These are phyloP conservation scores for Chondrus crispus DNA, from an alignment of 23 red algal species.

Conservation along the genomic window DNA sequence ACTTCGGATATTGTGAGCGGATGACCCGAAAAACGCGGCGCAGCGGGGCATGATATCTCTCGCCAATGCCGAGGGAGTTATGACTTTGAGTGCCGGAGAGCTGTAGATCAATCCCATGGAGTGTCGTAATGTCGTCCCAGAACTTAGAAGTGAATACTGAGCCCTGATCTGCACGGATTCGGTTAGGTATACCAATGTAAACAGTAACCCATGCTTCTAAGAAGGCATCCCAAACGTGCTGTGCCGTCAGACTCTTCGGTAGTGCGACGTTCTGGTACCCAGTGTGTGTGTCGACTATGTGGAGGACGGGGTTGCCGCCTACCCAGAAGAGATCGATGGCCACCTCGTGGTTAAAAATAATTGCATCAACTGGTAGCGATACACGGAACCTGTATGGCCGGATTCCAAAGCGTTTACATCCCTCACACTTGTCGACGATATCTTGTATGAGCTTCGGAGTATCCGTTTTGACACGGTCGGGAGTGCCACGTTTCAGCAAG, in stretches of 20 bases:
- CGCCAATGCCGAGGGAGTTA: constrained; percentile 12
- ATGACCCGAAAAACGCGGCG: not conserved
- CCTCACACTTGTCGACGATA: not conserved
- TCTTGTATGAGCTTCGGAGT: not conserved
- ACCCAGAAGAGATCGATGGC: constrained; percentile 18
- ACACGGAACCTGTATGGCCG: not conserved
- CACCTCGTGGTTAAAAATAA: constrained; percentile 1
- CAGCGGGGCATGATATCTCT: constrained; percentile 1
- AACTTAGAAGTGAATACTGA: not conserved
- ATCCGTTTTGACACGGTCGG: not conserved
- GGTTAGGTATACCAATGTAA: not conserved
- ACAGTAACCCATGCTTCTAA: not conserved
- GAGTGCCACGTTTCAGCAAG: not conserved
- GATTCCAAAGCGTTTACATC: not conserved
- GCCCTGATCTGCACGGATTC: not conserved
- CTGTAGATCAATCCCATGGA: constrained; percentile 13
- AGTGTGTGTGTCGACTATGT: not conserved
- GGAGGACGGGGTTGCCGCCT: not conserved
- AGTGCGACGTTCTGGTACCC: not conserved
- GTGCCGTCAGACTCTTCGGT: not conserved
- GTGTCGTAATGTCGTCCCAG: not conserved
- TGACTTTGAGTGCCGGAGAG: not conserved
- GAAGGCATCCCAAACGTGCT: not conserved
- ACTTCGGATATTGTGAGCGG: not conserved
- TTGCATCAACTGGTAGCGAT: not conserved